A percentile compares a stretch with the other conserved stretches of the same genome.
phyloP scores from a whole-genome alignment of 768 basidiomycete genomes.

The Auricularia auricula-judae region DNA sequence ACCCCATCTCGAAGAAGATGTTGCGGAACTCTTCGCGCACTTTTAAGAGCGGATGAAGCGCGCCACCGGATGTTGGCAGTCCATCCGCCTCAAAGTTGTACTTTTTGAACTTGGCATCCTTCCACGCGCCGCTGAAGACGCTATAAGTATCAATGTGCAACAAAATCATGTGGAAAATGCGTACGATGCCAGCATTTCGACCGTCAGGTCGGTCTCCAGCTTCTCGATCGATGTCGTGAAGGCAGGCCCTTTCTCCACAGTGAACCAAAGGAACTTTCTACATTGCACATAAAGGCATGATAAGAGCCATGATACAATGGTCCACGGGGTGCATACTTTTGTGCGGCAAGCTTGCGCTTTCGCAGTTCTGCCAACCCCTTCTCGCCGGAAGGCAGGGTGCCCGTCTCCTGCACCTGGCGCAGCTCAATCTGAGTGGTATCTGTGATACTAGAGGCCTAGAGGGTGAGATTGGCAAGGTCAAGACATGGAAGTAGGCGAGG shows the following conservation, averaged over 20 bases:
- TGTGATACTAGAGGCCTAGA: slow-evolving; percentile 49
- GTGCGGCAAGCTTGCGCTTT: slow-evolving; percentile 80
- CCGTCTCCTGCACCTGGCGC: slow-evolving; percentile 59
- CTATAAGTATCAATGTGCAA: not conserved
- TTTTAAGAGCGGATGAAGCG: slow-evolving; percentile 91
- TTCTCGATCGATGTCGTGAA: slow-evolving; percentile 90
- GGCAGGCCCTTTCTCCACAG: slow-evolving; percentile 68
- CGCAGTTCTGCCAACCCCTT: slow-evolving; percentile 76
- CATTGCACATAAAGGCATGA: not conserved
- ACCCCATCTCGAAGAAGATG: slow-evolving; percentile 99
- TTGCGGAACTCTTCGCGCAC: slow-evolving; percentile 95
- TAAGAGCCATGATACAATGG: slow-evolving; percentile 1
- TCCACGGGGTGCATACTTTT: slow-evolving; percentile 42
- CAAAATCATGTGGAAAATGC: slow-evolving; percentile 17
- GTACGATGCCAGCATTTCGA: slow-evolving; percentile 87
- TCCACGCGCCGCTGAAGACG: slow-evolving; percentile 75
- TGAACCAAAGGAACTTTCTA: slow-evolving; percentile 95
- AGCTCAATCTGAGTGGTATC: slow-evolving; percentile 72
- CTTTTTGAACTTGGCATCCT: slow-evolving; percentile 86
- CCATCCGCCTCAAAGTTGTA: slow-evolving; percentile 99
- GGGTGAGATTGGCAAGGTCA: not conserved
- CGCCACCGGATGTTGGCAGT: slow-evolving; percentile 77
- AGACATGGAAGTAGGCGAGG: not conserved
- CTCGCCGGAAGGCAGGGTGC: slow-evolving; percentile 64
- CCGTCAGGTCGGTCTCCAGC: slow-evolving; percentile 92